Conservation (phyloP, 257 asterid genomes). For the Verbena officinalis region DNA sequence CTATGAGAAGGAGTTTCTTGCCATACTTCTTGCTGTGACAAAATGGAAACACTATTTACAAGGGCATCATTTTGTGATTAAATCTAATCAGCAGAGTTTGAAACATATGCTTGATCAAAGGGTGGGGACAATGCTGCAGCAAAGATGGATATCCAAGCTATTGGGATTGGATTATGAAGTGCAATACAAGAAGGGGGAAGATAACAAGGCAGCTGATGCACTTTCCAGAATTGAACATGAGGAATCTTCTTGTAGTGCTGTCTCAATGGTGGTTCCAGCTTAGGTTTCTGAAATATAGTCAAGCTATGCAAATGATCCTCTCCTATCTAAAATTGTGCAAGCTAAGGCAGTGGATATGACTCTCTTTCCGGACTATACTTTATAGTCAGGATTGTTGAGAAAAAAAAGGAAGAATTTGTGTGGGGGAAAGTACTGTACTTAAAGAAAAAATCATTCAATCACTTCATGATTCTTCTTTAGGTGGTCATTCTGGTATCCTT, state of each 20-base stretch:
- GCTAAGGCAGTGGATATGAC: background rate
- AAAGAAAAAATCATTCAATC: background rate
- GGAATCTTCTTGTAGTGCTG: background rate
- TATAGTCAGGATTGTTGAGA: background rate
- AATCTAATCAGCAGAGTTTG: background rate
- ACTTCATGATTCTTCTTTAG: background rate
- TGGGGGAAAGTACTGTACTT: background rate
- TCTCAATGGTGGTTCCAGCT: background rate
- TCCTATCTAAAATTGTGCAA: background rate
- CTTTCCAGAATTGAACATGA: background rate
- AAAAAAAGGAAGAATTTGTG: background rate
- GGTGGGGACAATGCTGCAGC: background rate
- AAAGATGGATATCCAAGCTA: background rate
- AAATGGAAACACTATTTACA: slow-evolving; percentile 3
- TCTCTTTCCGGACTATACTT: background rate
- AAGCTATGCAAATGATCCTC: background rate
- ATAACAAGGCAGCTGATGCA: slow-evolving; percentile 4
- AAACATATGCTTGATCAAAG: background rate
- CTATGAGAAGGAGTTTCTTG: no score
- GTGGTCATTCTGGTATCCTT: background rate
- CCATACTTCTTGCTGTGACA: no score
- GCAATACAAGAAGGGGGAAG: background rate
- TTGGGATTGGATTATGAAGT: slow-evolving; percentile 11
- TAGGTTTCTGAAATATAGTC: background rate
- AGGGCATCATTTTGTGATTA: slow-evolving; percentile 1